phyloP scores from a whole-genome alignment of 2,329 filamentous ascomycete species.

The Chaetomium globosum region DNA sequence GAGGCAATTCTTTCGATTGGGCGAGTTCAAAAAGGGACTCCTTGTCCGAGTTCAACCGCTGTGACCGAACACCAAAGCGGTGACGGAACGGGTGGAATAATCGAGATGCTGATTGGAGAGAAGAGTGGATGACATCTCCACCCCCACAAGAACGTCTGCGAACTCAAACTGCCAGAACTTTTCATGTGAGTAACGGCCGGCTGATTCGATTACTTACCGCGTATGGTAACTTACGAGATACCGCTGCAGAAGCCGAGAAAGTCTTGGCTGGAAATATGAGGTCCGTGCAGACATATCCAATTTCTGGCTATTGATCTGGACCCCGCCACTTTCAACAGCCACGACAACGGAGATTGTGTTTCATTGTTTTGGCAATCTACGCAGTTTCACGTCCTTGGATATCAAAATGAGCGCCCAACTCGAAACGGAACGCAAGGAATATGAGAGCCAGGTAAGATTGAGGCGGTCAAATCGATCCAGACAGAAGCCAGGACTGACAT shows the following conservation, averaged over 20 bases:
- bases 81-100: slow-evolving; percentile 15
- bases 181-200: background rate
- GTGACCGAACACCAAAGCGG: slow-evolving; percentile 17
- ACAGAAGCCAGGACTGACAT: slow-evolving; percentile 3
- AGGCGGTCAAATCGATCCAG: background rate
- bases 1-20: background rate
- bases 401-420: slow-evolving; percentile 49
- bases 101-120: slow-evolving; percentile 13
- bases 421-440: slow-evolving; percentile 57
- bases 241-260: background rate
- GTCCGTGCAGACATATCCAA: background rate
- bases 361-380: background rate
- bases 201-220: background rate
- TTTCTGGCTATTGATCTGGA: background rate
- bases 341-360: background rate
- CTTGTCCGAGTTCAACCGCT: slow-evolving; percentile 1
- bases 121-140: background rate
- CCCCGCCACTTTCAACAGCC: slow-evolving; percentile 1
- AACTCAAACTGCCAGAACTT: background rate
- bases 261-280: background rate
- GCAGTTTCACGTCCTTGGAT: background rate
- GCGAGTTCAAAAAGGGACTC: background rate
- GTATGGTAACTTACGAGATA: background rate
- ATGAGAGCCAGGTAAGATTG: slow-evolving; percentile 57
- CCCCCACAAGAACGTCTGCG: background rate